Base-by-base conservation (phyloP, 768 basidiomycete genomes). In the Ephemerocybe angulata region DNA sequence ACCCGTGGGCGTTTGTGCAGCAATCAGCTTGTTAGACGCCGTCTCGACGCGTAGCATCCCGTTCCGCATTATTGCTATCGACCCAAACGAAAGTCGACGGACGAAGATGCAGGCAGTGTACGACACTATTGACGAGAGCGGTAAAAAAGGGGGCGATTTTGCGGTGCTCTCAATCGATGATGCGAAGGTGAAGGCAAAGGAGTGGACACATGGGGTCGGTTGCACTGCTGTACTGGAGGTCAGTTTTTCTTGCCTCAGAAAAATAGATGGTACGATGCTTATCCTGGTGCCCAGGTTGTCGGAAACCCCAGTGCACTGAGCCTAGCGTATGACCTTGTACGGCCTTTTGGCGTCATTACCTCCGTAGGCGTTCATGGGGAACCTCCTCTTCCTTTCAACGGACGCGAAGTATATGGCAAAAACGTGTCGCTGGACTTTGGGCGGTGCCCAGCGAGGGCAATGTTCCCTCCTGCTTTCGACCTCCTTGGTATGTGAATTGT, bases 371-470 rank as follows among this genome's bases (percentile, higher is more conserved):
- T 87, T 10, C 87, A 90, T 55, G 79, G 82, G 52, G 74, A 68
- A 47, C 71, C 70, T 1, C 74, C 67, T 21, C 59, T 88, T 35
- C 85, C 86, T 1, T 81, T 85, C 60, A 81, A 77, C 11, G 76
- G 81, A 2, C 68, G 72, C 8, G 73, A 85, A 40, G 63, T 85
- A 53, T 92, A 91, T 68, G 74, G 85, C 74, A 88, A 89, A 70
- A 92, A 91, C 66, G 78, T 90, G 6, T 87, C 86, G 1, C 73
- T 90, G 24, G 85, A 89, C 62, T 92, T 91, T 64, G 90, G 90
- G 8, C 82, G 89, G 8, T 91, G 89, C 60, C 90, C 88, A 15
- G 88, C 88, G 4, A 82, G 86, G 13, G 83, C 88, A 1, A 83
- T 90, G 80, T 84, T 91, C 61, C 85, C 86, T 10, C 67, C 80